phyloP scores from a whole-genome alignment of 1,284 basidiomycete species.

The Trichosporon sp. region DNA sequence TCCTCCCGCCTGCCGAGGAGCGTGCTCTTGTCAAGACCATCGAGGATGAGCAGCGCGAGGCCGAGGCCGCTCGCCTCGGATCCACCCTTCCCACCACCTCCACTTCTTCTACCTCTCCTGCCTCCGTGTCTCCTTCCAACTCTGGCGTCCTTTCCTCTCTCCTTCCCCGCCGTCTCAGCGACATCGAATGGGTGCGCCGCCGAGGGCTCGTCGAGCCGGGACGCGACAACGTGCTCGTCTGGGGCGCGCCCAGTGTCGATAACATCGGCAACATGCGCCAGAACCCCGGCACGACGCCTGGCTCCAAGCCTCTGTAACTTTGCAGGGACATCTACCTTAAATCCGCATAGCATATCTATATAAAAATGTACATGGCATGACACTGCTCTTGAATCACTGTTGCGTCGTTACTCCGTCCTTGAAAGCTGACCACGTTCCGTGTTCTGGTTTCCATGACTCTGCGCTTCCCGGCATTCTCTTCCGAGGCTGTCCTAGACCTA shows the following conservation, averaged over 20 bases:
- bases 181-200: constrained; percentile 33
- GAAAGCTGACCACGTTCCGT: neutral
- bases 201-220: constrained; percentile 31
- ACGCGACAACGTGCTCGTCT: constrained; percentile 34
- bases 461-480: neutral
- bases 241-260: constrained; percentile 38
- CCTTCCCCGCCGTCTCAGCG: constrained; percentile 28
- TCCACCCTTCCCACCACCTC: neutral
- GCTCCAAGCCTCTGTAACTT: constrained; percentile 1
- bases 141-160: constrained; percentile 10
- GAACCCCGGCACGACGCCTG: neutral
- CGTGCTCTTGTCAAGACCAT: constrained; percentile 38
- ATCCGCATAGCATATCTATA: constrained; percentile 9
- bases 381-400: constrained; percentile 14
- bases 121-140: neutral
- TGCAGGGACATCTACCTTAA: neutral
- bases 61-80: neutral
- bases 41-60: constrained; percentile 45
- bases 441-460: too few relatives aligned
- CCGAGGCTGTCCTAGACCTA: neutral
- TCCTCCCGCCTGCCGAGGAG: constrained; percentile 43
- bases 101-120: constrained; percentile 9
- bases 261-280: constrained; percentile 29
- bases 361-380: constrained; percentile 21
- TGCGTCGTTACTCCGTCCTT: neutral